Evolutionary conservation across 176 grass and related monocot genomes (phyloP).

Genomic region (Zizania latifolia): DNA sequence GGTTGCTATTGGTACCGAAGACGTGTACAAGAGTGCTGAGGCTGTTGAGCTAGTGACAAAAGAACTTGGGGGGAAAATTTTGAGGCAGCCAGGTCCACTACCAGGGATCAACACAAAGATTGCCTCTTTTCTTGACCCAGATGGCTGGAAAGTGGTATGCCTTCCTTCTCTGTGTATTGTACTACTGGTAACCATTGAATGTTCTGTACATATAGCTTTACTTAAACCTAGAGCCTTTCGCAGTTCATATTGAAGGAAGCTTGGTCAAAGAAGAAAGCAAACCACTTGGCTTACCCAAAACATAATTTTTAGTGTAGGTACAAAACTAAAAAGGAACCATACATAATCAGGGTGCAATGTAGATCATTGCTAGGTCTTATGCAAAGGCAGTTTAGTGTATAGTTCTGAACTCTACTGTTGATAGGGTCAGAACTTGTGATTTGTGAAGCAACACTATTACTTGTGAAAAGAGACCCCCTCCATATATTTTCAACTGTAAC

Average conservation of each 20-base stretch:
- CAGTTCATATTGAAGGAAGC: background rate
- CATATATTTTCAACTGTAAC: background rate
- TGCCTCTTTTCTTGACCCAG: constrained; percentile 87
- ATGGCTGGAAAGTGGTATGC: constrained; percentile 98
- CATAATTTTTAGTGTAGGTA: background rate
- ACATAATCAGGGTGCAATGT: background rate
- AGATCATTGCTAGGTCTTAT: background rate
- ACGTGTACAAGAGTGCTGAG: constrained; percentile 87
- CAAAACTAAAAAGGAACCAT: background rate
- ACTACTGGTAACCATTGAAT: background rate
- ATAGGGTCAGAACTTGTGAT: background rate
- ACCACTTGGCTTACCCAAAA: background rate
- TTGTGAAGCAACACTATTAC: background rate
- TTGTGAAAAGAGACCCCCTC: no score
- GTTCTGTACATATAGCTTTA: background rate
- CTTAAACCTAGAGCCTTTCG: background rate
- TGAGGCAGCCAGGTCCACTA: constrained; percentile 73
- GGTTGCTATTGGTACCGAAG: constrained; percentile 92
- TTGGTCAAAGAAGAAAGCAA: background rate
- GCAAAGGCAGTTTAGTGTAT: background rate
- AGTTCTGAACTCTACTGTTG: background rate
- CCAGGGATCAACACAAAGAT: constrained; percentile 91
- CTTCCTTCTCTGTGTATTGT: background rate
- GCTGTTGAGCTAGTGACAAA: constrained; percentile 65
- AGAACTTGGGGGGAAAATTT: constrained; percentile 89